Conservation (phyloP, 2,329 filamentous ascomycete genomes). For the Thielaviopsis populi region DNA sequence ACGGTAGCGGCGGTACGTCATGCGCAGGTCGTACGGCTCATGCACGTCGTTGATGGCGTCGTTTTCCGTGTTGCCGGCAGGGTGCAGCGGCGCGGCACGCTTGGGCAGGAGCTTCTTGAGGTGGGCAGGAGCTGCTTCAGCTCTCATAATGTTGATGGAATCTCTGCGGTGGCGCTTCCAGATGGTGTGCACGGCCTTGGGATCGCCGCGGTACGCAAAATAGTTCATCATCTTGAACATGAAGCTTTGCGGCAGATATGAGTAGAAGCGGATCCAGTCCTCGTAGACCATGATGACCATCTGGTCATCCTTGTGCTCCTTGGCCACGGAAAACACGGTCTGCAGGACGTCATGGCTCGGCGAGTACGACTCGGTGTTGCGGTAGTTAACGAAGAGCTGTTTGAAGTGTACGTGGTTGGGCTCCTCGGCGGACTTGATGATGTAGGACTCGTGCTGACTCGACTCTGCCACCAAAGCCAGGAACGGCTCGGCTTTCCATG, state of each 20-base stretch:
- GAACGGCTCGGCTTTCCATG: slow-evolving; percentile 9
- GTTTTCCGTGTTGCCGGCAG: slow-evolving; percentile 1
- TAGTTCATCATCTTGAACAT: slow-evolving; percentile 8
- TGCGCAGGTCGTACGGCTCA: slow-evolving; percentile 1
- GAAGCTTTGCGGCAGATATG: neutral
- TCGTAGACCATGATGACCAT: slow-evolving; percentile 3
- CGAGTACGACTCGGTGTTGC: neutral
- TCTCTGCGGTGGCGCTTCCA: slow-evolving; percentile 11
- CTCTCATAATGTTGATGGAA: neutral
- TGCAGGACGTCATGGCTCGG: slow-evolving; percentile 5
- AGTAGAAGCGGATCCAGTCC: slow-evolving; percentile 8
- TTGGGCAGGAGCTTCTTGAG: neutral
- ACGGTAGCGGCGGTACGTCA: slow-evolving; percentile 10
- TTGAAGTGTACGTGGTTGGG: neutral
- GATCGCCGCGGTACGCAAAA: slow-evolving; percentile 10
- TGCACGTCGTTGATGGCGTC: slow-evolving; percentile 1
- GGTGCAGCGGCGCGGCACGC: neutral
- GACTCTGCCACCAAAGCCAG: neutral
- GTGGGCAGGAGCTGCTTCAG: neutral
- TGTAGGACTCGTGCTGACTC: slow-evolving; percentile 7
- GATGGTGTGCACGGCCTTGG: slow-evolving; percentile 11
- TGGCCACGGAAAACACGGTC: neutral
- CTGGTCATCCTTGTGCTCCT: neutral
- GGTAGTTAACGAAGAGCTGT: neutral
- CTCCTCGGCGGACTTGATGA: neutral